Evolutionary conservation across 352 stramenopile species (phyloP), one percentile per base, ranked within the genome.

Genomic region (Phytophthora lateralis): DNA sequence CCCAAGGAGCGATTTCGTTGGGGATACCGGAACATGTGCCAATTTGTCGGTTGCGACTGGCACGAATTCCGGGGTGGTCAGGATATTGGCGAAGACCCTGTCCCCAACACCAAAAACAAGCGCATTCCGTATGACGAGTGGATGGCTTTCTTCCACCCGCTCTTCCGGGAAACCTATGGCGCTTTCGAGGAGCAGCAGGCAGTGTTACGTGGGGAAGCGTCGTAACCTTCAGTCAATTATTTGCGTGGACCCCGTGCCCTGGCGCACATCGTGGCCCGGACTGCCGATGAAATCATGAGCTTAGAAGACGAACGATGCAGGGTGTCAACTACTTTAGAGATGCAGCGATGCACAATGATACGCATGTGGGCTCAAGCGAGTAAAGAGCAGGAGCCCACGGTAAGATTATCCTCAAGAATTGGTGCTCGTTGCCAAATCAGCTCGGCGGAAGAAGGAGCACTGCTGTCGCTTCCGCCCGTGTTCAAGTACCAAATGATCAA

Each of bases 21-120:
- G 78, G 85, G 85, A 6, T 92, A 89, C 52, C 80, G 83, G 15
- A 92, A 94, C 44, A 45, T 94, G 37, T 94, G 85, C 37, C 81
- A 90, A 44, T 86, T 82, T 35, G 30, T 89, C 4, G 85, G 82
- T 29, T 91, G 82, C 52, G 45, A 83, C 30, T 94, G 82, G 76
- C 66, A 86, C 45, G 62, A 80, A 45, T 86, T 83, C 44, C 76
- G 76, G 9, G 69, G 72, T 43, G 76, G 76, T 8, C 15, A 72
- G 42, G 76, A 83, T 38, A 45, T 80, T 17, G 49, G 45, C 6
- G 46, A 46, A 11, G 66, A 76, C 26, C 47, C 58, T 2, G 24
- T 29, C 7, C 60, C 69, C 8, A 88, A 89, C 56, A 58, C 70
- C 0, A 80, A 74, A 41, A 54, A 85, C 60, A 88, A 88, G 54